A percentile compares a stretch with the other conserved stretches of the same genome.
Conservation (phyloP, 2,329 filamentous ascomycete species). For the Dothistroma septosporum region DNA sequence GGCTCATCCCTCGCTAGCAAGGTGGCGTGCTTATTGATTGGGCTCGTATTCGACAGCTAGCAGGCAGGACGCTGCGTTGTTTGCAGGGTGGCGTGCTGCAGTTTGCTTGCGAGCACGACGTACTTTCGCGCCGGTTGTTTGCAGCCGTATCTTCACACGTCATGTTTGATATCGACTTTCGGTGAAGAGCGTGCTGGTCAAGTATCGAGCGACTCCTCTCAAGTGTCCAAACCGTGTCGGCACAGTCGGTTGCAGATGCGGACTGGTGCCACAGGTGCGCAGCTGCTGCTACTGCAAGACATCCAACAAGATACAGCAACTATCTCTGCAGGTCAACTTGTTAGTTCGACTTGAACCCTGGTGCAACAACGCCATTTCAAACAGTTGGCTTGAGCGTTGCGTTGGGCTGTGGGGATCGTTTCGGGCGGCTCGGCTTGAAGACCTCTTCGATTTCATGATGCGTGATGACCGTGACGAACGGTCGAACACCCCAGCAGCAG, state of each 20-base stretch:
- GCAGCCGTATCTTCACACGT: neutral
- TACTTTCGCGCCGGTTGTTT: constrained; percentile 10
- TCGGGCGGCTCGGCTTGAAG: neutral
- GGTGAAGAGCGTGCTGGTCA: neutral
- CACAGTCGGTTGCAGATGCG: neutral
- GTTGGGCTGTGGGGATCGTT: neutral
- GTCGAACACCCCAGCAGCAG: neutral
- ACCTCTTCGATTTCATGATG: neutral
- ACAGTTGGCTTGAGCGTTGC: constrained; percentile 7
- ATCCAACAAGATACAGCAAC: neutral
- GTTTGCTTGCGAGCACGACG: constrained; percentile 7
- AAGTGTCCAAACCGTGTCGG: neutral
- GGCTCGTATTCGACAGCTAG: constrained; percentile 18
- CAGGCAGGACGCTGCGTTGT: constrained; percentile 19
- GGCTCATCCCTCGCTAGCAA: constrained; percentile 25
- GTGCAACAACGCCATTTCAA: constrained; percentile 3
- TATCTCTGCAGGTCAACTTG: constrained; percentile 4
- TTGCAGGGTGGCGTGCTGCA: constrained; percentile 10
- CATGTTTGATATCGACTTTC: neutral
- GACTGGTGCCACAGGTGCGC: neutral
- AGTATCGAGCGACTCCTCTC: neutral
- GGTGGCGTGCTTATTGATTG: constrained; percentile 7
- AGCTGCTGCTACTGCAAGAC: neutral
- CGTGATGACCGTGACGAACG: too few relatives aligned
- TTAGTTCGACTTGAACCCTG: neutral